phyloP scores from a whole-genome alignment of 2,329 filamentous ascomycete genomes.

The Exophiala xenobiotica region DNA sequence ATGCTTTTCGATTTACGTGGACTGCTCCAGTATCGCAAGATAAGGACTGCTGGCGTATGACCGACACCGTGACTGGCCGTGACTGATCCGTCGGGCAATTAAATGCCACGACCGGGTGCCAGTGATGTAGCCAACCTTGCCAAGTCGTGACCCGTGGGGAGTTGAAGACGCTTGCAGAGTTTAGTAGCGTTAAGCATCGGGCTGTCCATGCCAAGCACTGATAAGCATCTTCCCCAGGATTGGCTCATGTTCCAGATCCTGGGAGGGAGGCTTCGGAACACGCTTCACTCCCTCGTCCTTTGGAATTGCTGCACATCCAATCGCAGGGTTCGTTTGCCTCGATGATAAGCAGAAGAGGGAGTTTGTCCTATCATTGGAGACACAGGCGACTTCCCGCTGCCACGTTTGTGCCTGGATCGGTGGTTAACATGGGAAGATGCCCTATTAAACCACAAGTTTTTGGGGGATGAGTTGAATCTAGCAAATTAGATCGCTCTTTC shows the following conservation, averaged over 20 bases:
- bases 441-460: slow-evolving; percentile 6
- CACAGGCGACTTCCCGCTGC: neutral
- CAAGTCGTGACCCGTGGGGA: neutral
- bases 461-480: neutral
- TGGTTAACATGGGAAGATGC: slow-evolving; percentile 3
- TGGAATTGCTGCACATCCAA: slow-evolving; percentile 15
- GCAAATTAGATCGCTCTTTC: slow-evolving; percentile 7
- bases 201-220: slow-evolving; percentile 16
- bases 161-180: slow-evolving; percentile 15
- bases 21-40: neutral
- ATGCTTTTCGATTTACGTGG: neutral
- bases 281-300: neutral
- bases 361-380: slow-evolving; percentile 4
- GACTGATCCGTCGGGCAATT: too few relatives aligned
- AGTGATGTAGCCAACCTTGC: neutral
- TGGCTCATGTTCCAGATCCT: slow-evolving; percentile 17
- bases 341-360: slow-evolving; percentile 15
- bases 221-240: slow-evolving; percentile 25
- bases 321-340: slow-evolving; percentile 3
- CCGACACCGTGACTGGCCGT: neutral
- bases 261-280: neutral
- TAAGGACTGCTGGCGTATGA: neutral
- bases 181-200: slow-evolving; percentile 11
- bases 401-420: slow-evolving; percentile 18
- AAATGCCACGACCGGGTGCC: too few relatives aligned